These are phyloP conservation scores for Penicillium sp. DNA, from an alignment of 2,329 filamentous ascomycete species.

Conservation along the genomic window DNA sequence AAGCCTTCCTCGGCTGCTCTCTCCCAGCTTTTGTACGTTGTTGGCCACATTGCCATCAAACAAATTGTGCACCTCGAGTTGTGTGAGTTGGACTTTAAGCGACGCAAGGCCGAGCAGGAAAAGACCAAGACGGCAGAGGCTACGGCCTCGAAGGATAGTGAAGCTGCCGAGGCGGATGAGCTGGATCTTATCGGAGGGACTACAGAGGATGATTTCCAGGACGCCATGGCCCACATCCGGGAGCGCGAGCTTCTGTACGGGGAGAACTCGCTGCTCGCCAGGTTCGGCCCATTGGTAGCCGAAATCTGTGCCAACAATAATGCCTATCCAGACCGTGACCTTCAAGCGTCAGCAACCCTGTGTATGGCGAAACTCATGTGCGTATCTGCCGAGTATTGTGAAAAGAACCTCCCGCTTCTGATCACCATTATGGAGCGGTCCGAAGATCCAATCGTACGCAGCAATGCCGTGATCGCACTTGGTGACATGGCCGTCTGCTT, in stretches of 20 bases:
- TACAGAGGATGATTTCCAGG: conserved; percentile 89
- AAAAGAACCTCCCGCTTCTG: conserved; percentile 84
- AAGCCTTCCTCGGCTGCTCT: conserved; percentile 71
- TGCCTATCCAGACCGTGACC: conserved; percentile 81
- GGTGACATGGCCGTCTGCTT: conserved; percentile 99
- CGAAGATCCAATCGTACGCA: conserved; percentile 86
- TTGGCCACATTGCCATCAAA: conserved; percentile 96
- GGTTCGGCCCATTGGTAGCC: conserved; percentile 86
- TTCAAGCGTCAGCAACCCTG: conserved; percentile 90
- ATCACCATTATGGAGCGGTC: conserved; percentile 98
- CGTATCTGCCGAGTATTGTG: conserved; percentile 94
- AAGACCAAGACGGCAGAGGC: conserved; percentile 49
- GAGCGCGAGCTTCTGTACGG: conserved; percentile 84
- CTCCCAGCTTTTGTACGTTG: conserved; percentile 90
- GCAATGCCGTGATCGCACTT: conserved; percentile 93
- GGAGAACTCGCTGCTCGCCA: conserved; percentile 77
- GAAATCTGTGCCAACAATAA: conserved; percentile 97
- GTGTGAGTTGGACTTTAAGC: conserved; percentile 98
- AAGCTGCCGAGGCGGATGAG: conserved; percentile 75
- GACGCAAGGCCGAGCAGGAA: conserved; percentile 68
- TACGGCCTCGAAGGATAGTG: conserved; percentile 53
- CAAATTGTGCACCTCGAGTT: conserved; percentile 97
- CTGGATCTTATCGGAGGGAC: conserved; percentile 96
- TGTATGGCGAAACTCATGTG: conserved; percentile 99
- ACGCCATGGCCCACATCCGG: conserved; percentile 80